Evolutionary conservation across 1,139 yeast genomes (phyloP), one percentile per base, ranked within the genome.

Genomic region (Pichia inconspicua): DNA sequence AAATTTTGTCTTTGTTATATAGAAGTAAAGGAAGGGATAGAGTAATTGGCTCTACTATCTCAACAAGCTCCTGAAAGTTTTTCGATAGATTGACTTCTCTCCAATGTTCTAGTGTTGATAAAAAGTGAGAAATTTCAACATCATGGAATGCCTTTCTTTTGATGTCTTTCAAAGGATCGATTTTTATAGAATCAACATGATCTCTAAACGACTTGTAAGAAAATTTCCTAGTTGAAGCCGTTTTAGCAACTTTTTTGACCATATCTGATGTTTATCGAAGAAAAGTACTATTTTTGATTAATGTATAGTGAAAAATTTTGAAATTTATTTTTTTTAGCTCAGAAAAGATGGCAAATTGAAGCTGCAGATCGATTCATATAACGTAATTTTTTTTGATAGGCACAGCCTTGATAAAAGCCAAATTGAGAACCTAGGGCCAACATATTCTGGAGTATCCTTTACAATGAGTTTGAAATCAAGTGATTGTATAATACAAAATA

Each of bases 41-140:
- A 22, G 79, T 71, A 19, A 75, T 58, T 2, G 73, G 70, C 49
- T 77, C 79, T 2, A 84, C 76, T 47, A 74, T 72, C 15, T 74
- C 76, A 6, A 75, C 70, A 59, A 89, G 84, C 11, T 75, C 80
- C 7, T 83, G 75, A 62, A 88, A 92, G 47, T 73, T 74, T 4
- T 80, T 82, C 46, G 96, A 83, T 51, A 88, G 67, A 63, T 90
- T 92, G 48, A 88, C 78, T 61, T 92, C 97, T 53, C 73, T 75
- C 97, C 97, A 92, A 59, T 87, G 89, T 48, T 84, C 83, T 52
- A 86, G 71, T 0, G 96, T 81, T 7, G 95, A 76, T 38, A 82
- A 67, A 58, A 90, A 86, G 65, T 84, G 92, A 1, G 96, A 88
- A 2, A 80, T 69, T 55, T 84, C 92, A 40, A 77, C 86, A 48